phyloP scores from a whole-genome alignment of 768 basidiomycete species.

The Phanerodontia chrysosporium region DNA sequence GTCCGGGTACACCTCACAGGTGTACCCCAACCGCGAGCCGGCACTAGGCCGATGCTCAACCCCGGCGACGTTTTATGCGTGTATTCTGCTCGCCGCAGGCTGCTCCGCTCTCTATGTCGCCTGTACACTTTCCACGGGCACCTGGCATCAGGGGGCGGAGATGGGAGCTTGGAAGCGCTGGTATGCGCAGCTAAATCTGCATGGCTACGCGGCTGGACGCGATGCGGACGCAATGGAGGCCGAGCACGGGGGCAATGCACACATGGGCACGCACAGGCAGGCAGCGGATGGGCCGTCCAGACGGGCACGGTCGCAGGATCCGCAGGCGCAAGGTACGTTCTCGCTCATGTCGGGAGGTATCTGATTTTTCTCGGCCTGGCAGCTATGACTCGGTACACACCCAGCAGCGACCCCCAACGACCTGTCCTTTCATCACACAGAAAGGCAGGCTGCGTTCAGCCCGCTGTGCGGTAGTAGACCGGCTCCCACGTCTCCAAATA shows the following conservation, averaged over 20 bases:
- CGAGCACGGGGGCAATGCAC: slow-evolving; percentile 16
- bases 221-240: slow-evolving; percentile 17
- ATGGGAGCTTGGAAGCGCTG: slow-evolving; percentile 48
- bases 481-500: slow-evolving; percentile 27
- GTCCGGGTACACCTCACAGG: slow-evolving; percentile 40
- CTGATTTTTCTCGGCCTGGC: neutral
- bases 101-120: slow-evolving; percentile 24
- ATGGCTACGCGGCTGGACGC: slow-evolving; percentile 41
- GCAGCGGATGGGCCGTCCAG: slow-evolving; percentile 12
- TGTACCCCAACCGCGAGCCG: slow-evolving; percentile 22
- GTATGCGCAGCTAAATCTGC: slow-evolving; percentile 47
- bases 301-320: neutral
- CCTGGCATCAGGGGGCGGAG: slow-evolving; percentile 21
- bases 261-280: slow-evolving; percentile 33
- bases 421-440: slow-evolving; percentile 34
- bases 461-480: slow-evolving; percentile 35
- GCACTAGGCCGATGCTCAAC: slow-evolving; percentile 30
- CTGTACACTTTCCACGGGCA: slow-evolving; percentile 16
- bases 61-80: slow-evolving; percentile 49
- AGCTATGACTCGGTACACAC: slow-evolving; percentile 3
- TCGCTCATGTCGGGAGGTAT: neutral
- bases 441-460: slow-evolving; percentile 34
- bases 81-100: slow-evolving; percentile 50
- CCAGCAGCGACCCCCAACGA: slow-evolving; percentile 33
- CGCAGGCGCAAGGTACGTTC: slow-evolving; percentile 17